Evolutionary conservation across 1,284 basidiomycete species (phyloP).

Genomic region (Leccinum proximum): DNA sequence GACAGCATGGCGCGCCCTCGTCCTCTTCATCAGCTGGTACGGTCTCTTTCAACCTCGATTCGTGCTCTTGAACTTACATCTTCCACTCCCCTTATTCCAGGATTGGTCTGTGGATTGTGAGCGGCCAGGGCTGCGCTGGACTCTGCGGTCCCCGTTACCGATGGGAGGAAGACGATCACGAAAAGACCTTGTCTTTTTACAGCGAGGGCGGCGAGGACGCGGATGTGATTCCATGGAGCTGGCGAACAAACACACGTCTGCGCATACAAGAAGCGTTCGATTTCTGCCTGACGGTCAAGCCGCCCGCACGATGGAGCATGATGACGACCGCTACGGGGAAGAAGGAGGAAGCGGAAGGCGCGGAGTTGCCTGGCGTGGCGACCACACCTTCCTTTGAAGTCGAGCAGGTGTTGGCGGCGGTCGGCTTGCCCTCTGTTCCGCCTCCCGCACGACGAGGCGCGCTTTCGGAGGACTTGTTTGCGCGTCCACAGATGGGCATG

Average conservation of each 20-base stretch:
- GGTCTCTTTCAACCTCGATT: background rate
- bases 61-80: background rate
- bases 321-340: constrained; percentile 21
- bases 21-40: constrained; percentile 66
- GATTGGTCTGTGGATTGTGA: constrained; percentile 72
- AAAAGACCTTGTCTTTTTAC: constrained; percentile 52
- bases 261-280: constrained; percentile 78
- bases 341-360: constrained; percentile 34
- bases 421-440: constrained; percentile 53
- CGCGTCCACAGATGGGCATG: constrained; percentile 38
- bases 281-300: constrained; percentile 63
- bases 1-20: constrained; percentile 65
- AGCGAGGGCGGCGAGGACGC: constrained; percentile 44
- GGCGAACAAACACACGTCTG: constrained; percentile 68
- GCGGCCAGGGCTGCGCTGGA: constrained; percentile 71
- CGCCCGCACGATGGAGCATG: constrained; percentile 31
- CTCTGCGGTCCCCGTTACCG: constrained; percentile 78
- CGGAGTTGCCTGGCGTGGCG: constrained; percentile 26
- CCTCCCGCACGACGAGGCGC: constrained; percentile 50
- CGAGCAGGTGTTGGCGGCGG: constrained; percentile 66
- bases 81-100: constrained; percentile 31
- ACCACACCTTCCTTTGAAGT: constrained; percentile 46
- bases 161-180: constrained; percentile 76
- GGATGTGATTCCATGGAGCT: constrained; percentile 65
- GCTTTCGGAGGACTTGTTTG: constrained; percentile 61